Evolutionary conservation across 1,284 basidiomycete species (phyloP), one percentile per base, ranked within the genome.

Genomic region (Rhodotorula sp.): DNA sequence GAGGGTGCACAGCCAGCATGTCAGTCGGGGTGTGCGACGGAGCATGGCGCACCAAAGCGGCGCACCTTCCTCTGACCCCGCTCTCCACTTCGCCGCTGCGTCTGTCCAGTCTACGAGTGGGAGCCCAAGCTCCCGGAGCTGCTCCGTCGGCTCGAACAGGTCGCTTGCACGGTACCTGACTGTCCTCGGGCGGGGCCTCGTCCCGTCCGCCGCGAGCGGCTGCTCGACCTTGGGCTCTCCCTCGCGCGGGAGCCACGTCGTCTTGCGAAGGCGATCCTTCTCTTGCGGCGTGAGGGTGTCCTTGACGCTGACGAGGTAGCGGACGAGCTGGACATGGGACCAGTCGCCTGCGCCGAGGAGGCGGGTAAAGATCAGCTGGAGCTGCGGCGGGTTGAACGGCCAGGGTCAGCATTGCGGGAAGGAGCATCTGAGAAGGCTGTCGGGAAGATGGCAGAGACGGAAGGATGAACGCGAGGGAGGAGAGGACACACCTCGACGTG

Each of bases 401-500:
- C 13, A 37, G 22, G 7, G 57, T 44, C 39, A 59, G 39, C 39
- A 10, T 19, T 37, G 13, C 3, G 22, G 3, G n/a, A 13, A 15
- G 17, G 25, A 41, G 29, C 51, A 22, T 29, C n/a, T n/a, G n/a
- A n/a, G n/a, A n/a, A n/a, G n/a, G n/a, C n/a, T n/a, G n/a, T n/a
- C n/a, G n/a, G n/a, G n/a, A n/a, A n/a, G n/a, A n/a, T n/a, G n/a
- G n/a, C n/a, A n/a, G n/a, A n/a, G n/a, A n/a, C n/a, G n/a, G n/a
- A n/a, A n/a, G n/a, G n/a, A n/a, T n/a, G 32, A 25, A 57, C 13
- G 0, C 10, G 85, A 71, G 89, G 87, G 79, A 94, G 95, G 3
- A n/a, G 8, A 94, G 85, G 8, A 94, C 95, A 92, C 2, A 96
- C 84, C 69, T 96, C 92, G 21, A 98, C 94, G 77, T 97, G 95